phyloP scores from a whole-genome alignment of 345 rosid genomes.

The Arabidopsis suecica region DNA sequence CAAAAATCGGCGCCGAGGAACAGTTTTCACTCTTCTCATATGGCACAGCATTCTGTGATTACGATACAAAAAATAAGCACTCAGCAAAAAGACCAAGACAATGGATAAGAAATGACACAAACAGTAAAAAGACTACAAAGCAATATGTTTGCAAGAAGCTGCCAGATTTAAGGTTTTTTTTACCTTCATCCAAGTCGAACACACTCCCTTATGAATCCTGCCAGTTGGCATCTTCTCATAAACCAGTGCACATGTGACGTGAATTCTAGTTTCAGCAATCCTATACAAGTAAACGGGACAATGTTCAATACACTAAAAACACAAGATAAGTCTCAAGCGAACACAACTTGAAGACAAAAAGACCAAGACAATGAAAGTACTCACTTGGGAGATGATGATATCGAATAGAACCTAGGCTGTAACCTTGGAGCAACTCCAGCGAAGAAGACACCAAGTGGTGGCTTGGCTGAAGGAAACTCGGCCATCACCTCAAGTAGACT shows the following conservation, averaged over 20 bases:
- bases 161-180: neutral
- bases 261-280: constrained; percentile 82
- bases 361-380: constrained; percentile 13
- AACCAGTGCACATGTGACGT: constrained; percentile 97
- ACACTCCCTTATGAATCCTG: constrained; percentile 88
- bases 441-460: constrained; percentile 96
- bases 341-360: neutral
- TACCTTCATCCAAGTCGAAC: constrained; percentile 97
- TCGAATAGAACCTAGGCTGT: constrained; percentile 96
- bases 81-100: neutral
- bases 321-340: constrained; percentile 15
- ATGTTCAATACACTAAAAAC: neutral
- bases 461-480: constrained; percentile 89
- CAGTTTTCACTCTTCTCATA: constrained; percentile 68
- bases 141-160: constrained; percentile 13
- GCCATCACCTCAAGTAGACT: constrained; percentile 98
- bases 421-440: constrained; percentile 93
- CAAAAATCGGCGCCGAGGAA: constrained; percentile 85
- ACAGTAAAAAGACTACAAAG: neutral
- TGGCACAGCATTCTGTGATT: constrained; percentile 68
- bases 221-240: constrained; percentile 82
- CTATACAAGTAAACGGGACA: constrained; percentile 46
- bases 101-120: constrained; percentile 3
- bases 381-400: constrained; percentile 96
- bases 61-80: neutral